Base-by-base conservation (phyloP, 192 early-diverging fungal genomes). In the Coemansia sp. region DNA sequence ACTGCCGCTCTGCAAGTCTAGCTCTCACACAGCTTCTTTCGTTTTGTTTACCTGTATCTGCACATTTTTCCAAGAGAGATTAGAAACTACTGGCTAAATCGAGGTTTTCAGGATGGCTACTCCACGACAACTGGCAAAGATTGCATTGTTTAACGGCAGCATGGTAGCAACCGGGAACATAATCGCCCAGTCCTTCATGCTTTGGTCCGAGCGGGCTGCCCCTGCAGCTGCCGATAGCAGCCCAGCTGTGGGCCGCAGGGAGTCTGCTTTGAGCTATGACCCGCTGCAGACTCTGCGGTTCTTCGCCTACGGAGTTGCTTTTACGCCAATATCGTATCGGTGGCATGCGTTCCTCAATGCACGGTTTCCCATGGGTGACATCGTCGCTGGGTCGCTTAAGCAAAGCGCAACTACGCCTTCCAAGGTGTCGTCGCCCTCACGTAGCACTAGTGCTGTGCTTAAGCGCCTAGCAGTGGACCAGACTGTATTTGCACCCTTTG, bases 281-380 rank as follows among this genome's bases (percentile, higher is more conserved):
- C 73, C 60, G 2, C n/a, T 57, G 18, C 73, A 72, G 38, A 72
- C 73, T 0, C 61, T 72, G 34, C 73, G 78, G 16, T 80, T 75
- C 36, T 80, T 80, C 52, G 73, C 34, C 44, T 80, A 80, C 16
- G 78, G 78, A 11, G 61, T 55, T 13, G 40, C 62, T 9, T 81
- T 81, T 40, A 57, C 75, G 2, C 79, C 70, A 3, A 22, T 73
- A 0, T 66, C 72, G 29, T 77, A 59, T 46, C 55, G 68, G 13
- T 81, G 79, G 79, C 79, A 81, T 43, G 63, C 67, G 40, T 77
- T 81, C n/a, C 79, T 81, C 31, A 73, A 77, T 49, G 13, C 24
- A 0, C 59, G 72, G 33, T 77, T 81, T 34, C 79, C 79, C 27
- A 20, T 71, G 31, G 49, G n/a, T 16, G 47, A 57, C 33, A 9